Evolutionary conservation across 2,329 filamentous ascomycete genomes (phyloP).

Genomic region (Zopfia rhizophila): DNA sequence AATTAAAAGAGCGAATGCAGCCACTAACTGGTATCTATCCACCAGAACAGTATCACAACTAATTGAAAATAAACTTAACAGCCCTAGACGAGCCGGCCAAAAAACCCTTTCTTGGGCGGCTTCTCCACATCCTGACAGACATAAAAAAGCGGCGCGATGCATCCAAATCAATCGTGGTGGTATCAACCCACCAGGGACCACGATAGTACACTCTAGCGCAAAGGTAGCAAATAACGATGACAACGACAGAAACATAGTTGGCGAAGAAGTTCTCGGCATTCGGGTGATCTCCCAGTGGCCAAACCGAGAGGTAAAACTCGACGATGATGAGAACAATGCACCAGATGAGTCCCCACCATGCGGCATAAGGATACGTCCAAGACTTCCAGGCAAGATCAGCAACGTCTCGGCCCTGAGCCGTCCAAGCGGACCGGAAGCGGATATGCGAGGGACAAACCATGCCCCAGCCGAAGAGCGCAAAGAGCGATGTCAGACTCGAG

Average conservation of each 20-base stretch:
- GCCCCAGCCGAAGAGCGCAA: constrained; percentile 75
- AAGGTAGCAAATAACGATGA: constrained; percentile 55
- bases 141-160: constrained; percentile 39
- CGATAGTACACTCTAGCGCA: constrained; percentile 54
- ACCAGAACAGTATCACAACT: no score
- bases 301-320: constrained; percentile 61
- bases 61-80: constrained; percentile 19
- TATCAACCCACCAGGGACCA: constrained; percentile 49
- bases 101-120: constrained; percentile 18
- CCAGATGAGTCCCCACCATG: constrained; percentile 58
- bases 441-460: constrained; percentile 72
- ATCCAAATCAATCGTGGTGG: constrained; percentile 50
- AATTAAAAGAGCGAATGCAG: no score
- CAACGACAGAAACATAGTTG: constrained; percentile 58
- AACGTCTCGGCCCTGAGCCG: constrained; percentile 67
- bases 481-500: constrained; percentile 58
- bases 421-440: constrained; percentile 69
- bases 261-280: constrained; percentile 59
- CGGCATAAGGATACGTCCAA: constrained; percentile 57
- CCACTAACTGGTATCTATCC: no score
- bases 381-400: constrained; percentile 69
- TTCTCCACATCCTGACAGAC: constrained; percentile 22
- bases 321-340: constrained; percentile 58
- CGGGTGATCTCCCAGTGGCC: constrained; percentile 51
- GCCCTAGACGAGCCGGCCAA: constrained; percentile 13